phyloP scores from a whole-genome alignment of 257 asterid genomes.

The Petunia axillaris region DNA sequence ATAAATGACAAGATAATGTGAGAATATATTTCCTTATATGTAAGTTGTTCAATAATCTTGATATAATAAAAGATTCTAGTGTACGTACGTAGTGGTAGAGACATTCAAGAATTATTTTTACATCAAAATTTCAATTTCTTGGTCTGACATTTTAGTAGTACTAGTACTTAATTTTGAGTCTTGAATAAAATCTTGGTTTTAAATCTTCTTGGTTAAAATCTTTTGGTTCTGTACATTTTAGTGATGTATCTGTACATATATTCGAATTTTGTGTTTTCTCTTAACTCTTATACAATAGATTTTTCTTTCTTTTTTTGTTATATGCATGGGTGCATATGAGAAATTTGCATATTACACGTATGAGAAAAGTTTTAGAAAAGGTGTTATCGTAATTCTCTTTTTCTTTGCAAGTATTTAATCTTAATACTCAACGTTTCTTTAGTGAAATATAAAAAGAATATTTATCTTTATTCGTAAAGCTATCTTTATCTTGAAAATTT shows the following conservation, averaged over 20 bases:
- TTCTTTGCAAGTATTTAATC: background rate
- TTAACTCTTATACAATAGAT: background rate
- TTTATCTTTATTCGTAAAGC: background rate
- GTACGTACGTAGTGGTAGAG: too few relatives aligned
- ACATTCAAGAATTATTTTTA: too few relatives aligned
- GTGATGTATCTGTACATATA: background rate
- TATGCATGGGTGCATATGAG: background rate
- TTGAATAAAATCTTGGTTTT: too few relatives aligned
- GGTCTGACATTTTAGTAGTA: too few relatives aligned
- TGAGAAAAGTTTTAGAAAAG: background rate
- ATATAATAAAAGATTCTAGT: too few relatives aligned
- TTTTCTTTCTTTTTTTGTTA: background rate
- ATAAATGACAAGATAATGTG: too few relatives aligned
- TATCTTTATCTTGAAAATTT: background rate
- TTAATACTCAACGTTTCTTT: background rate
- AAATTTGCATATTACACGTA: background rate
- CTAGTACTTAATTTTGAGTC: too few relatives aligned
- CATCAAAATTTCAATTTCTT: too few relatives aligned
- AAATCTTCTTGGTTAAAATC: too few relatives aligned
- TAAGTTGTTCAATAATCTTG: too few relatives aligned
- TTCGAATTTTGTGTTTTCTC: background rate
- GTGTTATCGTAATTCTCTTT: background rate
- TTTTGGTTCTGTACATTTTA: too few relatives aligned
- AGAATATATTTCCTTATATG: too few relatives aligned
- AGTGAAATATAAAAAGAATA: background rate